Evolutionary conservation across 139 green algal genomes (phyloP).

Genomic region (Raphidocelis subcapitata): DNA sequence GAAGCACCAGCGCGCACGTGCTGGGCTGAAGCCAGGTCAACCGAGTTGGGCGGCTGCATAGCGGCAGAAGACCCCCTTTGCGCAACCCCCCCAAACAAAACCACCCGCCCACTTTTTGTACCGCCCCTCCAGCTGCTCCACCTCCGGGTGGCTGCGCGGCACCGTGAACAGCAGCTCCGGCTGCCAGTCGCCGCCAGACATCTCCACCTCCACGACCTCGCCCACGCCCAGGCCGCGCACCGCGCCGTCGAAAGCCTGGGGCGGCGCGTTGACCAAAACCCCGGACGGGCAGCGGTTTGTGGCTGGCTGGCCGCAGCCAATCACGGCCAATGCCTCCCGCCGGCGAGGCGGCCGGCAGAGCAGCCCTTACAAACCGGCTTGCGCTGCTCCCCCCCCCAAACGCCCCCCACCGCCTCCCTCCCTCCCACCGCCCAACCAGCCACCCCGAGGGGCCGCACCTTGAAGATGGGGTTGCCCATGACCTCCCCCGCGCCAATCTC

Average conservation of each 20-base stretch:
- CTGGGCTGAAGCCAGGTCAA: too few species aligned
- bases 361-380: too few species aligned
- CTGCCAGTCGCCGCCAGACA: conserved; percentile 73
- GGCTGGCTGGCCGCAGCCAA: too few species aligned
- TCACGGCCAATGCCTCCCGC: too few species aligned
- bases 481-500: conserved; percentile 84
- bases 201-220: conserved; percentile 47
- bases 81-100: too few species aligned
- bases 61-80: too few species aligned
- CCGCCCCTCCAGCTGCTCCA: conserved; percentile 72
- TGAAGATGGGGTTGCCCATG: conserved; percentile 82
- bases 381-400: too few species aligned
- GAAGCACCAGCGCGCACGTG: too few species aligned
- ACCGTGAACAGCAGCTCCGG: conserved; percentile 83
- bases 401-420: not conserved
- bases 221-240: conserved; percentile 69
- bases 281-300: too few species aligned
- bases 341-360: too few species aligned
- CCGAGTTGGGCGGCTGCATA: too few species aligned
- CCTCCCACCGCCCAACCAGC: not conserved
- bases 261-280: too few species aligned
- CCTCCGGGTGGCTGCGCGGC: conserved; percentile 72
- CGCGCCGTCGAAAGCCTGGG: conserved; percentile 83
- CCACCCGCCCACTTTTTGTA: conserved; percentile 91
- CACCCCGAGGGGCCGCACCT: conserved; percentile 31